Evolutionary conservation across 768 basidiomycete genomes (phyloP).

Genomic region (Tylopilus sp.): DNA sequence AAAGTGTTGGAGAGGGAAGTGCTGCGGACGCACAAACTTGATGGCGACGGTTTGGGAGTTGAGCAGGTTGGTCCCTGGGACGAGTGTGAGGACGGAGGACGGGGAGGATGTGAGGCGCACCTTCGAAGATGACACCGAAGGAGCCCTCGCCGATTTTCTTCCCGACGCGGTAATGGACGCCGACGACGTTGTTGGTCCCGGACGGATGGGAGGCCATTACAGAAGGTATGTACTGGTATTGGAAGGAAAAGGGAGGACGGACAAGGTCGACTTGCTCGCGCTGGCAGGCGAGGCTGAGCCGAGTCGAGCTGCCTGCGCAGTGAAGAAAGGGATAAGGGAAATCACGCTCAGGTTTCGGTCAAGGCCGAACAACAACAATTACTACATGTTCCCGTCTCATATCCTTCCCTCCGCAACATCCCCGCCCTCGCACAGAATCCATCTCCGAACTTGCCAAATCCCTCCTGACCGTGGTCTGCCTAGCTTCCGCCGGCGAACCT

Average conservation of each 20-base stretch:
- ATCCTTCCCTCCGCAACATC: slow-evolving; percentile 14
- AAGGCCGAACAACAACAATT: slow-evolving; percentile 19
- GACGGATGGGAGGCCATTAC: slow-evolving; percentile 56
- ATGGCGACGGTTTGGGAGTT: slow-evolving; percentile 99
- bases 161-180: slow-evolving; percentile 96
- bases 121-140: slow-evolving; percentile 95
- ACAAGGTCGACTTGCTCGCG: slow-evolving; percentile 4
- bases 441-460: too few species aligned
- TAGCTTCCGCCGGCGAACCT: too few species aligned
- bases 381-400: not conserved
- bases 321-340: slow-evolving; percentile 32
- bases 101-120: slow-evolving; percentile 34
- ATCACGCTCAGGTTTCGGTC: slow-evolving; percentile 28
- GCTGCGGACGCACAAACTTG: slow-evolving; percentile 84
- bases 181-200: slow-evolving; percentile 76
- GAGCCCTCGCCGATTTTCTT: slow-evolving; percentile 99
- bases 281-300: slow-evolving; percentile 23
- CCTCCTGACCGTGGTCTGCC: too few species aligned
- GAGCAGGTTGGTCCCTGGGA: slow-evolving; percentile 88
- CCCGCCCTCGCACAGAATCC: slow-evolving; percentile 8
- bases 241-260: slow-evolving; percentile 11
- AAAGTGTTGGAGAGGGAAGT: not conserved
- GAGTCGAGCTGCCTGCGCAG: slow-evolving; percentile 24
- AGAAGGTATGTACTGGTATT: slow-evolving; percentile 17
- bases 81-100: not conserved